phyloP scores from a whole-genome alignment of 148 eudicot species.

The Drosera capensis region DNA sequence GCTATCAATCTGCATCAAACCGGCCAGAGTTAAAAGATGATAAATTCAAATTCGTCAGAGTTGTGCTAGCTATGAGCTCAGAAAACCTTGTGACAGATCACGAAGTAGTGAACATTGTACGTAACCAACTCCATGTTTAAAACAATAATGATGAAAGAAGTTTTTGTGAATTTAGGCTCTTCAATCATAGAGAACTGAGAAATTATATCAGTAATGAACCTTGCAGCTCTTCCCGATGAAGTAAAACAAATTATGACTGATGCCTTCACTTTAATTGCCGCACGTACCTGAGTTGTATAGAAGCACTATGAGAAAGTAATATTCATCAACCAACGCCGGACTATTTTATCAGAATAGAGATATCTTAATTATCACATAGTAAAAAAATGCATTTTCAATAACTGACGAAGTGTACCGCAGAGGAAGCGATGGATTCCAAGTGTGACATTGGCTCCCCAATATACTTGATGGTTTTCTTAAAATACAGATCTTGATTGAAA shows the following conservation, averaged over 20 bases:
- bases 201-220: no score
- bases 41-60: neutral
- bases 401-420: no score
- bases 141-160: neutral
- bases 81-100: neutral
- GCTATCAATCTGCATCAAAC: constrained; percentile 47
- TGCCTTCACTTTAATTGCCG: constrained; percentile 38
- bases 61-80: no score
- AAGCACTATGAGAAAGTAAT: no score
- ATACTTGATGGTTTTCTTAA: constrained; percentile 53
- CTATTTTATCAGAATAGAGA: no score
- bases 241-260: constrained; percentile 47
- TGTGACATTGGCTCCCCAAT: constrained; percentile 67
- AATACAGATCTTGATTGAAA: constrained; percentile 59
- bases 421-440: constrained; percentile 62
- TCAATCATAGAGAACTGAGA: neutral
- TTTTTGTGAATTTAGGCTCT: neutral
- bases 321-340: no score
- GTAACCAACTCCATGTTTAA: neutral
- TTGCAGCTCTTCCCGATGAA: constrained; percentile 44
- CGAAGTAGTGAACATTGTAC: neutral
- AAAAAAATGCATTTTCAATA: no score
- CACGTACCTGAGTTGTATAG: no score
- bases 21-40: neutral
- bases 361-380: no score